Base-by-base conservation (phyloP, 257 asterid genomes). In the Nicotiana tomentosiformis region DNA sequence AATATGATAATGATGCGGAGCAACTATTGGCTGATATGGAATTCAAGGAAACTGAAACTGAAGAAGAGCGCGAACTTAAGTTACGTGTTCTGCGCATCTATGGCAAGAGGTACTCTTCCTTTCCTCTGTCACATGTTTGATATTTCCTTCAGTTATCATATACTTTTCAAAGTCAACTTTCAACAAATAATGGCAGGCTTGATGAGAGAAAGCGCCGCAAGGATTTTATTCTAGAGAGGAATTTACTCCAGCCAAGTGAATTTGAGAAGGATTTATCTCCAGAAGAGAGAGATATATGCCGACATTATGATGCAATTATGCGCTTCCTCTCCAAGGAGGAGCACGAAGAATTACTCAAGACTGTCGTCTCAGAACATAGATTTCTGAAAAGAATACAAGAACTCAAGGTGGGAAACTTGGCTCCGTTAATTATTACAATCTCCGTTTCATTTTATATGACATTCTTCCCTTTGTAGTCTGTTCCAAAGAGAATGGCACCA, bases 1-100 rank as follows among this genome's bases (percentile, higher is more conserved):
- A 95, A 84, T 95, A 95, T 72, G 98, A 95, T 85, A 93, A 92
- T 84, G 97, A 95, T 78, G 98, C 98, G 17, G 98, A 95, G 88
- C 93, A 89, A 78, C 67, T 91, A 87, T 89, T 95, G 83, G 97
- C 97, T 57, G 98, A 95, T 82, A 93, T 95, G 97, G 98, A 95
- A 85, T 95, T 95, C 88, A 95, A 95, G 86, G 97, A 93, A 74
- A 88, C 86, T 53, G 98, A 95, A 83, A 87, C 94, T 37, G 95
- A 92, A 55, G 96, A 88, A 78, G 98, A 95, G 89, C 92, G 86
- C 10, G 90, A 89, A 84, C 83, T 95, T 89, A 95, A 95, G 88
- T 64, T 93, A 81, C 90, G 92, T 62, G 91, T 95, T 55, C 92
- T 95, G 83, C 97, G 85, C 69, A 90, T 92, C 88, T 93, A 95